A percentile compares a stretch with the other conserved stretches of the same genome.
These are phyloP conservation scores for Blastobotrys apis DNA, from an alignment of 1,139 yeast species.

Conservation along the genomic window DNA sequence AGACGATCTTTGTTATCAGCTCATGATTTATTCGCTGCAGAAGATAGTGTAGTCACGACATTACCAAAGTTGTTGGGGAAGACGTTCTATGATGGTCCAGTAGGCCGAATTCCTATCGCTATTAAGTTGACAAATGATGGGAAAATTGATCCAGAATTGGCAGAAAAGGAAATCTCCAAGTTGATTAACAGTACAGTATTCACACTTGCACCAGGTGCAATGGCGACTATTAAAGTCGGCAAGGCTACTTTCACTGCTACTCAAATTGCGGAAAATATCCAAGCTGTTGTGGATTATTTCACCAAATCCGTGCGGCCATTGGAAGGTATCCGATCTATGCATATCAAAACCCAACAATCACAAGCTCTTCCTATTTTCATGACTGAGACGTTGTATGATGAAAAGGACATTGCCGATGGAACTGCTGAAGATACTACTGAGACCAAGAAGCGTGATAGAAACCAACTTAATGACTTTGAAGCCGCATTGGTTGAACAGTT, in stretches of 20 bases:
- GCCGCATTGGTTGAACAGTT: conserved; percentile 77
- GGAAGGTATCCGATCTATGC: conserved; percentile 53
- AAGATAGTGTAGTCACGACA: conserved; percentile 72
- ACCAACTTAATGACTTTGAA: conserved; percentile 59
- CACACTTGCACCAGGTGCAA: conserved; percentile 71
- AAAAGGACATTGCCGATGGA: conserved; percentile 28
- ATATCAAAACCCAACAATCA: conserved; percentile 63
- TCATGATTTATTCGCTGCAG: conserved; percentile 71
- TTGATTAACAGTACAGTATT: conserved; percentile 56
- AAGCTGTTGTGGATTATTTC: conserved; percentile 52
- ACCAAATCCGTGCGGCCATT: conserved; percentile 37
- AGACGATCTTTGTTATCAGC: conserved; percentile 37
- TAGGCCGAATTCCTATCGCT: conserved; percentile 66
- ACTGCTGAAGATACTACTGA: conserved; percentile 31
- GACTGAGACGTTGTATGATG: conserved; percentile 53
- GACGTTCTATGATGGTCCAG: conserved; percentile 55
- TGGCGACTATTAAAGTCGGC: conserved; percentile 66
- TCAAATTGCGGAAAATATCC: conserved; percentile 49
- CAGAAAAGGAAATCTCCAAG: conserved; percentile 56
- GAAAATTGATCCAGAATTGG: conserved; percentile 38
- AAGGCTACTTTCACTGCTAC: conserved; percentile 39
- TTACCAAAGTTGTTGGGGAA: conserved; percentile 84
- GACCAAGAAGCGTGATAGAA: conserved; percentile 35
- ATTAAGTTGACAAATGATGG: conserved; percentile 43
- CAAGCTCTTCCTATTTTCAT: conserved; percentile 83